These are phyloP conservation scores for Picochlorum sp. DNA, from an alignment of 139 green algal species.

Conservation along the genomic window DNA sequence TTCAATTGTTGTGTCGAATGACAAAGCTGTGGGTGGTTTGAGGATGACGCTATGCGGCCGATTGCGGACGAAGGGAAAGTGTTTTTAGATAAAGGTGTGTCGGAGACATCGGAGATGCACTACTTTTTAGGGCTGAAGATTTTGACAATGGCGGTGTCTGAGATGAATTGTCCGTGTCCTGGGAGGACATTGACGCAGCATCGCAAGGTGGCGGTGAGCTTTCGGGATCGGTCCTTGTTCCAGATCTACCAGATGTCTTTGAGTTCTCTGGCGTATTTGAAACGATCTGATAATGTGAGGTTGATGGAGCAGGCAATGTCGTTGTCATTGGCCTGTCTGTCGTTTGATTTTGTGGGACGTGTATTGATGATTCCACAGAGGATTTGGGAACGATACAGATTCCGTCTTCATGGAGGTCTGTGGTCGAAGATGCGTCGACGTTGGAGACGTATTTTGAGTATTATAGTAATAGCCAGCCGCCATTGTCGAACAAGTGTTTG, in stretches of 20 bases:
- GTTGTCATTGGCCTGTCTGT: constrained; percentile 81
- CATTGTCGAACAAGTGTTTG: constrained; percentile 63
- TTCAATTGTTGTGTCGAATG: constrained; percentile 85
- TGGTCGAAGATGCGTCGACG: constrained; percentile 78
- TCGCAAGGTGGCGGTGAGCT: constrained; percentile 67
- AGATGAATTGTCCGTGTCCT: constrained; percentile 85
- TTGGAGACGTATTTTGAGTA: constrained; percentile 87
- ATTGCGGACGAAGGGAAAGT: constrained; percentile 82
- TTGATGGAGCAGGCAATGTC: constrained; percentile 68
- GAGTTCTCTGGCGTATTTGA: constrained; percentile 43
- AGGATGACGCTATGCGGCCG: constrained; percentile 63
- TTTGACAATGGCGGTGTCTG: constrained; percentile 76
- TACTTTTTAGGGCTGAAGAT: constrained; percentile 89
- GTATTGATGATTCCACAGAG: constrained; percentile 86
- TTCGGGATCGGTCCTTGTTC: constrained; percentile 31
- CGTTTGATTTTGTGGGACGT: constrained; percentile 97
- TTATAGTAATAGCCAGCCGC: constrained; percentile 68
- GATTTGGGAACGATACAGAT: constrained; percentile 96
- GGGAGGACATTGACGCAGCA: constrained; percentile 87
- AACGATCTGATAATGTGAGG: constrained; percentile 45
- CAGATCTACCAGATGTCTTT: constrained; percentile 55
- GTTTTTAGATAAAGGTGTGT: constrained; percentile 43
- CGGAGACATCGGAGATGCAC: constrained; percentile 38
- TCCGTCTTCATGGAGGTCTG: constrained; percentile 33
- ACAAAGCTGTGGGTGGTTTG: constrained; percentile 95